These are phyloP conservation scores for Stenocarpella maydis DNA, from an alignment of 2,329 filamentous ascomycete species.

Conservation along the genomic window DNA sequence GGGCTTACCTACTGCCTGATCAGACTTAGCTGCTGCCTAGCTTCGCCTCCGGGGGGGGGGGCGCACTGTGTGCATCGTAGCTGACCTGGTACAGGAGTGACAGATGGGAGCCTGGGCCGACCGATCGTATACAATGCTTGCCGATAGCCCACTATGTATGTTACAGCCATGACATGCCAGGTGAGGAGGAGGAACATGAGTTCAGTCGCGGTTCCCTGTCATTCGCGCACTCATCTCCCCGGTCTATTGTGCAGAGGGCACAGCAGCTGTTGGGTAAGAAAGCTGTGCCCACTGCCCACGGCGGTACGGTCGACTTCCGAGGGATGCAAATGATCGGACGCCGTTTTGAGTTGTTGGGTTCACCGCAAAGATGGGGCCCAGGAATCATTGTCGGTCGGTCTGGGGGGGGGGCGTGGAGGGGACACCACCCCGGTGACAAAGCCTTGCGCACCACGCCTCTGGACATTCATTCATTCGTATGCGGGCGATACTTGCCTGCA, in stretches of 20 bases:
- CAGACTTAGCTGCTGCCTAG: slow-evolving; percentile 22
- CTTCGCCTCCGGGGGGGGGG: background rate
- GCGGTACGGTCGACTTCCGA: slow-evolving; percentile 27
- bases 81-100: slow-evolving; percentile 15
- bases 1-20: slow-evolving; percentile 27
- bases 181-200: slow-evolving; percentile 15
- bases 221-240: slow-evolving; percentile 1
- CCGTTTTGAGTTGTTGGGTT: slow-evolving; percentile 23
- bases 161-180: slow-evolving; percentile 12
- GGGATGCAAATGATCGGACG: slow-evolving; percentile 25
- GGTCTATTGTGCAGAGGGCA: background rate
- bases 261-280: background rate
- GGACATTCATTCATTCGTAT: slow-evolving; percentile 1
- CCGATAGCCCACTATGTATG: slow-evolving; percentile 22
- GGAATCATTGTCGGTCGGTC: slow-evolving; percentile 3
- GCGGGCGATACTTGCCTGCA: slow-evolving; percentile 3
- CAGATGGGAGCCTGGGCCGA: slow-evolving; percentile 17
- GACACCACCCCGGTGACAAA: slow-evolving; percentile 6
- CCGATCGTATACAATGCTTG: slow-evolving; percentile 28
- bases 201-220: slow-evolving; percentile 22
- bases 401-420: background rate
- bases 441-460: background rate
- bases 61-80: slow-evolving; percentile 29
- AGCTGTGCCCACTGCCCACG: slow-evolving; percentile 11
- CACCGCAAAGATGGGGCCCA: slow-evolving; percentile 27